These are phyloP conservation scores for Pholiota adiposa DNA, from an alignment of 1,284 basidiomycete genomes.

Conservation along the genomic window DNA sequence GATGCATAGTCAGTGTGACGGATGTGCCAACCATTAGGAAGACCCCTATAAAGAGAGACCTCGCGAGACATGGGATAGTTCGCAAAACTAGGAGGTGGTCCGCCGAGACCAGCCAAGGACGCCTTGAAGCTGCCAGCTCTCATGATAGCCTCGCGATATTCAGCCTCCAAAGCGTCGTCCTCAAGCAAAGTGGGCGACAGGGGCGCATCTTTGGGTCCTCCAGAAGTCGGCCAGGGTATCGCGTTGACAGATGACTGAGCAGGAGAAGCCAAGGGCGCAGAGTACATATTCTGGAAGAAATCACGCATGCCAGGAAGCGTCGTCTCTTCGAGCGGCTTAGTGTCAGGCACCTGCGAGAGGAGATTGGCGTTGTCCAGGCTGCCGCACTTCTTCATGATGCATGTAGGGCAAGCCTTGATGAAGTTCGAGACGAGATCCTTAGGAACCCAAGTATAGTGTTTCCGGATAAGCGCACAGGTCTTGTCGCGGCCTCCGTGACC, in stretches of 20 bases:
- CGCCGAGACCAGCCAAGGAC: constrained; percentile 6
- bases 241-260: constrained; percentile 5
- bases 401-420: constrained; percentile 77
- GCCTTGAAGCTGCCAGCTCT: constrained; percentile 19
- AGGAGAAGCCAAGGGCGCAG: not conserved
- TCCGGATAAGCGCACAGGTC: constrained; percentile 62
- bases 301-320: constrained; percentile 21
- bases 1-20: constrained; percentile 38
- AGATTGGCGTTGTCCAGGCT: constrained; percentile 18
- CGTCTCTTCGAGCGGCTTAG: constrained; percentile 5
- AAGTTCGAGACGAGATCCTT: constrained; percentile 79
- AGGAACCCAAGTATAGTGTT: constrained; percentile 79
- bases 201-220: constrained; percentile 13
- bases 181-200: constrained; percentile 16
- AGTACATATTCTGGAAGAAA: constrained; percentile 21
- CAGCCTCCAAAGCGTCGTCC: constrained; percentile 22
- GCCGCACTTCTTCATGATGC: constrained; percentile 47
- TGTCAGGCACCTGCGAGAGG: constrained; percentile 9
- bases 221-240: constrained; percentile 19
- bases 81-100: constrained; percentile 17
- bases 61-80: constrained; percentile 45
- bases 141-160: constrained; percentile 22
- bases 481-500: constrained; percentile 81
- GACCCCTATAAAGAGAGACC: constrained; percentile 47
- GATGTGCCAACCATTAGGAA: constrained; percentile 51